Percentiles rank a stretch among this genome's conserved stretches.
Evolutionary conservation across 2,329 filamentous ascomycete genomes (phyloP).

Genomic region (Periconia macrospinosa): DNA sequence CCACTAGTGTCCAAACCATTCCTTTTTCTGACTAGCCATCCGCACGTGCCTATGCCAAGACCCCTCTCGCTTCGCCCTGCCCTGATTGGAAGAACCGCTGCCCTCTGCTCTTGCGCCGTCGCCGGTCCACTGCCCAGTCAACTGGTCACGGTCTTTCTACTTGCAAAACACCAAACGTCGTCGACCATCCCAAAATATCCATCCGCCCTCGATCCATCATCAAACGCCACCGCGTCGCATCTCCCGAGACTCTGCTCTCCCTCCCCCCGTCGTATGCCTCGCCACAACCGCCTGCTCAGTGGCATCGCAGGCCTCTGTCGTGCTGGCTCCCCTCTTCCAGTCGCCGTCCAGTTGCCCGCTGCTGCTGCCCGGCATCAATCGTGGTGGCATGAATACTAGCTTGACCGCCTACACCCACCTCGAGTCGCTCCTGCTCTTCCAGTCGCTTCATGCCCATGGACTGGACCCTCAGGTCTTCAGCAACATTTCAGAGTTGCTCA

Average conservation of each 20-base stretch:
- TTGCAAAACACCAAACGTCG: conserved; percentile 6
- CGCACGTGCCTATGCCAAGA: too few species aligned
- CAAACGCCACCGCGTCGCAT: conserved; percentile 20
- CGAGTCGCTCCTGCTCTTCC: conserved; percentile 84
- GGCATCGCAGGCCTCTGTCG: conserved; percentile 26
- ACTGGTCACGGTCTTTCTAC: background rate
- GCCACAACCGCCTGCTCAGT: conserved; percentile 26
- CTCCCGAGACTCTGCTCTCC: conserved; percentile 18
- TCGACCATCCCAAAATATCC: conserved; percentile 2
- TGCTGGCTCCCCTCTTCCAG: conserved; percentile 41
- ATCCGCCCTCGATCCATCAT: conserved; percentile 17
- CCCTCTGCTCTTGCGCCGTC: too few species aligned
- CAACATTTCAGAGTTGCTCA: conserved; percentile 73
- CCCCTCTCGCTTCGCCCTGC: too few species aligned
- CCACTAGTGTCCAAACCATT: too few species aligned
- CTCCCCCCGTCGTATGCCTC: conserved; percentile 11
- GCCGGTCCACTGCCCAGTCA: too few species aligned
- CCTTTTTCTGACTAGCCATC: too few species aligned
- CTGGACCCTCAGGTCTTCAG: conserved; percentile 67
- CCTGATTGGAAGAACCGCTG: too few species aligned
- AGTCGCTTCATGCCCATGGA: conserved; percentile 72
- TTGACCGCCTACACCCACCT: conserved; percentile 73
- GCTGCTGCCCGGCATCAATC: conserved; percentile 26
- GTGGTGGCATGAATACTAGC: conserved; percentile 59
- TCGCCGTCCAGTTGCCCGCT: conserved; percentile 31